phyloP scores from a whole-genome alignment of 805 yeast species.

The Candida dendrica region DNA sequence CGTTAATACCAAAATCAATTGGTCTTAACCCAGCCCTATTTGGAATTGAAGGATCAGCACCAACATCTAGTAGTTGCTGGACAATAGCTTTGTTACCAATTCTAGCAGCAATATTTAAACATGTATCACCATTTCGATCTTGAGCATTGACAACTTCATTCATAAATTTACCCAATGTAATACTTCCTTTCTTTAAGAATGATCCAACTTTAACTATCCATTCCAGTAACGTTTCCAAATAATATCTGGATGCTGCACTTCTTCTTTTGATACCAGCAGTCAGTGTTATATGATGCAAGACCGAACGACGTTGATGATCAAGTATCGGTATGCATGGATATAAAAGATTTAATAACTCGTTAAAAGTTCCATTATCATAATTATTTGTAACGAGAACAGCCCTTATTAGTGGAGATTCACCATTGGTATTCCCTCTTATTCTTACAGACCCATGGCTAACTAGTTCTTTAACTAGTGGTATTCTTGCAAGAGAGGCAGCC shows the following conservation, averaged over 20 bases:
- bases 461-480: slow-evolving; percentile 59
- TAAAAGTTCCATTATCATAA: slow-evolving; percentile 72
- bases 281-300: slow-evolving; percentile 79
- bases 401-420: slow-evolving; percentile 82
- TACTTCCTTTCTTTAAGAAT: slow-evolving; percentile 35
- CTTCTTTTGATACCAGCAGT: slow-evolving; percentile 75
- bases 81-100: slow-evolving; percentile 77
- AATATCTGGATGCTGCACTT: slow-evolving; percentile 65
- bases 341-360: slow-evolving; percentile 57
- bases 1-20: slow-evolving; percentile 71
- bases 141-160: slow-evolving; percentile 75
- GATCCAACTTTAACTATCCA: slow-evolving; percentile 63
- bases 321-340: slow-evolving; percentile 65
- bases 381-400: slow-evolving; percentile 81
- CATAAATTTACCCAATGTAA: slow-evolving; percentile 52
- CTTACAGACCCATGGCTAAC: slow-evolving; percentile 64
- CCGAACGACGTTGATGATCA: slow-evolving; percentile 69
- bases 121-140: slow-evolving; percentile 92
- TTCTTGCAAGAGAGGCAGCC: slow-evolving; percentile 87
- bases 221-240: slow-evolving; percentile 62
- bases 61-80: slow-evolving; percentile 75
- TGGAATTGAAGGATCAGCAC: slow-evolving; percentile 74
- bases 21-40: slow-evolving; percentile 87
- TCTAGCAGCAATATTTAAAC: slow-evolving; percentile 86
- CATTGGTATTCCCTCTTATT: slow-evolving; percentile 69